phyloP scores from a whole-genome alignment of 2,329 filamentous ascomycete species.

The Venturiaceae sp. region DNA sequence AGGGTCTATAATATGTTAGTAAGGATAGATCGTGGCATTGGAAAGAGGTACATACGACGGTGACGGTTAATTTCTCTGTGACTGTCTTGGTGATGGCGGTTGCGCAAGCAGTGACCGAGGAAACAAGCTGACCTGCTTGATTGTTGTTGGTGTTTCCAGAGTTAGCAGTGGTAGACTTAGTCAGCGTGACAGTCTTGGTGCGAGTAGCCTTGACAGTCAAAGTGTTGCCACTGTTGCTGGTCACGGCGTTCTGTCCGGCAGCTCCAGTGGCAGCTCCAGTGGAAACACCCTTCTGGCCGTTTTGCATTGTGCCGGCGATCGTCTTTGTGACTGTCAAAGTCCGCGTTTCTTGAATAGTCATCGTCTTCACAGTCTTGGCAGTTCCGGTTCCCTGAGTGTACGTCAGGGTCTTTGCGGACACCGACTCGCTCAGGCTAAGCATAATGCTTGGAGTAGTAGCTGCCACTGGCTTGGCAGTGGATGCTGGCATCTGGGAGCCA shows the following conservation, averaged over 20 bases:
- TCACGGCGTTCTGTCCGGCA: neutral
- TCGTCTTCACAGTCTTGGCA: neutral
- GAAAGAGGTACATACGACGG: neutral
- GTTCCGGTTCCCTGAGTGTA: neutral
- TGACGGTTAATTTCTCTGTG: neutral
- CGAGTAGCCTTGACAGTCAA: neutral
- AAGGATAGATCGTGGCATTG: neutral
- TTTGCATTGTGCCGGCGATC: neutral
- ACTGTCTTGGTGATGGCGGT: neutral
- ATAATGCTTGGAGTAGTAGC: neutral
- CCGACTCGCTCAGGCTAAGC: neutral
- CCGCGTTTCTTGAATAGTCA: neutral
- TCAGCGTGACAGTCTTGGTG: neutral
- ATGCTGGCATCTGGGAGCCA: neutral
- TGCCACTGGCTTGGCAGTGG: neutral
- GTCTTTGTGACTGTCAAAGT: neutral
- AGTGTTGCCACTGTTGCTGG: neutral
- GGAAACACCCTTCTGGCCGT: neutral
- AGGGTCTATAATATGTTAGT: neutral
- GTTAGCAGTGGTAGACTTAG: neutral
- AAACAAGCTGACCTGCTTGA: neutral
- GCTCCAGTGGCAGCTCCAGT: neutral
- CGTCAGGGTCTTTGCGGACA: neutral
- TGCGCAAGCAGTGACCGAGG: neutral
- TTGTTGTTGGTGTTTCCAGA: neutral